Base-by-base conservation (phyloP, 148 eudicot genomes). In the Vaccinium corymbosum region DNA sequence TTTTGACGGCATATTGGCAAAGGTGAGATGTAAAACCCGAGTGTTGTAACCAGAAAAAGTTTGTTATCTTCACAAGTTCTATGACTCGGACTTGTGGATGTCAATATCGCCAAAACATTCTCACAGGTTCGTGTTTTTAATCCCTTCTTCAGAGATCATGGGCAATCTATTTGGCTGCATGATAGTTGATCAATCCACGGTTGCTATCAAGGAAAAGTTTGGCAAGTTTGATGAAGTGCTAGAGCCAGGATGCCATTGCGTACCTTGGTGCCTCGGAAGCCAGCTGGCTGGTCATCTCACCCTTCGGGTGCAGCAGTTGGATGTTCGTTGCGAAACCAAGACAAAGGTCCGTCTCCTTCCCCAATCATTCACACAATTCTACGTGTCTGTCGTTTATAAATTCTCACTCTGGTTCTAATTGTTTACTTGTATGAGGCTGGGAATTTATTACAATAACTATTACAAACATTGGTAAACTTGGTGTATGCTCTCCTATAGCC, bases 221-320 rank as follows among this genome's bases (percentile, higher is more conserved):
- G 90, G 91, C 22, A 90, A 64, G 59, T 90, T 82, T 78, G 78
- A 80, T 16, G 90, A 83, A 8, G 90, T 90, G 7, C 87, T 90
- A 61, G 86, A 90, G 81, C 91, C 89, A 1, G 91, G 91, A 16
- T 84, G 83, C 55, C 87, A 90, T 70, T 90, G 83, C 80, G 8
- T 90, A 42, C 91, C 91, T 38, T 90, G 91, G 91, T 80, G 76
- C 85, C 76, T 90, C 6, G 91, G 91, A 22, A 82, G 76, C 32
- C 86, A 22, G 55, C 7, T 89, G 19, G 90, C 90, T 38, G 91
- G 91, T 16, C 80, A 70, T 19, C 90, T 89, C 55, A n/a, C 87
- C 42, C 87, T 89, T 49, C 83, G 88, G 48, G 38, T 89, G 81
- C 90, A 89, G 73, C 90, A 89, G 82, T 51, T 86, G 82, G 90